Conservation (phyloP, 108 stramenopile genomes). For the Pseudonitzschia delicatissima region DNA sequence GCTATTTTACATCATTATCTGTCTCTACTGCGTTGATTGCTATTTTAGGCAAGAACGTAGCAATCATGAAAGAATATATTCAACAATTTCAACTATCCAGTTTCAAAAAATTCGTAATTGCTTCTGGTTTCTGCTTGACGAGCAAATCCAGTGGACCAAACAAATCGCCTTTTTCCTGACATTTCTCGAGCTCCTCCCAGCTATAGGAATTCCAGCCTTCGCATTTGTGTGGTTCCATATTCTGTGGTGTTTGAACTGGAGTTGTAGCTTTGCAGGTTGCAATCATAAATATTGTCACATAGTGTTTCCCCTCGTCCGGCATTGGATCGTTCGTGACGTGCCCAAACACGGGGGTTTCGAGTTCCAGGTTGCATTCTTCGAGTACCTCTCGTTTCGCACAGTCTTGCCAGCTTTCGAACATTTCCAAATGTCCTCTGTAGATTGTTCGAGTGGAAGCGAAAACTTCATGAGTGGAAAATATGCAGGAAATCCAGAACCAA, state of each 20-base stretch:
- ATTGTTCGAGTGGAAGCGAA: conserved; percentile 33
- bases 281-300: conserved; percentile 88
- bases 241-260: conserved; percentile 37
- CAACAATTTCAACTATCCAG: no score
- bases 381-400: conserved; percentile 81
- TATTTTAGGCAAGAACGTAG: no score
- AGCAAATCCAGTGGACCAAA: conserved; percentile 73
- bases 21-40: no score
- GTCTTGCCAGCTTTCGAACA: conserved; percentile 84
- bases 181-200: conserved; percentile 63
- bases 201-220: conserved; percentile 77
- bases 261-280: conserved; percentile 26
- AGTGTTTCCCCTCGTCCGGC: conserved; percentile 68
- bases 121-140: conserved; percentile 50
- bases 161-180: conserved; percentile 31
- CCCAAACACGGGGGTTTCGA: conserved; percentile 44
- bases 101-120: conserved; percentile 51
- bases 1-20: no score
- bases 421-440: conserved; percentile 86
- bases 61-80: no score
- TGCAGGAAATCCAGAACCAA: background rate
- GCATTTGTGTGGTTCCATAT: conserved; percentile 87
- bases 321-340: conserved; percentile 87
- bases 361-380: conserved; percentile 75
- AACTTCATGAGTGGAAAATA: conserved; percentile 12